Conservation (phyloP, 768 basidiomycete genomes). For the Serendipita vermifera region DNA sequence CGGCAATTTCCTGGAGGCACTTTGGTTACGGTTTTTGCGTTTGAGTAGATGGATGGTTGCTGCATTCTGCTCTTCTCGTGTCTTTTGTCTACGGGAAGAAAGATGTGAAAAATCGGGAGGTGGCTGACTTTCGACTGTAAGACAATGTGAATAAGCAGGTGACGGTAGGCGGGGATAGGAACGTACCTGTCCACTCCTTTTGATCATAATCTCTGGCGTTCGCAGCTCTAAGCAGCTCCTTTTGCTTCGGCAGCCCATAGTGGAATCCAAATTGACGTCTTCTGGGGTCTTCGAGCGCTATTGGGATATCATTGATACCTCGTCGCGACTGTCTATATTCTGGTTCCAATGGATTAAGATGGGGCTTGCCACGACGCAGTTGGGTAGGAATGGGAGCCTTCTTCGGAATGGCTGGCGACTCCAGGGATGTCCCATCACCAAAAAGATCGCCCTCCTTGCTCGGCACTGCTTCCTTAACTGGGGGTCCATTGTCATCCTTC, state of each 20-base stretch:
- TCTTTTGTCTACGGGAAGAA: background rate
- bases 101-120: background rate
- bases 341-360: background rate
- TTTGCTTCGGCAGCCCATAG: constrained; percentile 5
- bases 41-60: too few relatives aligned
- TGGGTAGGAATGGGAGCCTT: too few relatives aligned
- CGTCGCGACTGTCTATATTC: background rate
- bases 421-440: too few relatives aligned
- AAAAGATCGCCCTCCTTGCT: too few relatives aligned
- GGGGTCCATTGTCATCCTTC: too few relatives aligned
- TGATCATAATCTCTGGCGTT: constrained; percentile 2
- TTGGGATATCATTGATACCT: background rate
- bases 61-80: background rate
- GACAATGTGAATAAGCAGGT: background rate
- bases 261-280: background rate
- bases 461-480: too few relatives aligned
- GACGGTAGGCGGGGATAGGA: background rate
- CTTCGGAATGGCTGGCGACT: too few relatives aligned
- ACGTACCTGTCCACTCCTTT: background rate
- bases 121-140: constrained; percentile 1
- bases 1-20: too few relatives aligned
- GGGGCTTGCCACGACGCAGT: too few relatives aligned
- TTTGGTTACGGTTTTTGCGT: background rate
- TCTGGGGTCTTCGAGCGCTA: background rate
- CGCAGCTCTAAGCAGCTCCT: background rate